A percentile compares a stretch with the other conserved stretches of the same genome.
Evolutionary conservation across 2,329 filamentous ascomycete genomes (phyloP).

Genomic region (Pestalotiopsis sp.): DNA sequence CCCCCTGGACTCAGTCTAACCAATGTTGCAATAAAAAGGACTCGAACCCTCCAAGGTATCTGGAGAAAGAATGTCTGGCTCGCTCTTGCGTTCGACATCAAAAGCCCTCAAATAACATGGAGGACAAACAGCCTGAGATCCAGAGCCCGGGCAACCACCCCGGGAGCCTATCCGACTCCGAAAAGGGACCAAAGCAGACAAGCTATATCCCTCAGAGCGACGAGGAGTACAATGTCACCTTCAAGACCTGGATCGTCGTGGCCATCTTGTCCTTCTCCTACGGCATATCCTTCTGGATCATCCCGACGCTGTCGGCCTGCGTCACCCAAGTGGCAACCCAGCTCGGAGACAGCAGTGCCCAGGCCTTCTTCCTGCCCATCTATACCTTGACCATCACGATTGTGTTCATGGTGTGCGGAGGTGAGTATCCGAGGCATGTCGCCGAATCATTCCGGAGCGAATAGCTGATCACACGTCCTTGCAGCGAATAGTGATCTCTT

Average conservation of each 20-base stretch:
- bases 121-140: not conserved
- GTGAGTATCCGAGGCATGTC: not conserved
- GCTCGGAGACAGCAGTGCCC: constrained; percentile 33
- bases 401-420: constrained; percentile 39
- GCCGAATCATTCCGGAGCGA: constrained; percentile 14
- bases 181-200: constrained; percentile 6
- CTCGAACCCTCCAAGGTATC: not conserved
- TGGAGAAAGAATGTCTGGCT: not conserved
- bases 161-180: not conserved
- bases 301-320: constrained; percentile 33
- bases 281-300: constrained; percentile 41
- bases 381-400: constrained; percentile 43
- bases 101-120: too few species aligned
- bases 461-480: constrained; percentile 20
- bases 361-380: constrained; percentile 36
- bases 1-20: not conserved
- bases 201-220: constrained; percentile 31
- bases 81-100: not conserved
- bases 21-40: not conserved
- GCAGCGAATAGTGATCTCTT: constrained; percentile 47
- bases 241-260: constrained; percentile 42
- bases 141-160: not conserved
- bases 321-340: constrained; percentile 32
- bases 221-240: constrained; percentile 38
- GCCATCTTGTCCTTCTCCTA: constrained; percentile 36